Evolutionary conservation across 345 rosid genomes (phyloP).

Genomic region (Eucalyptus dawsonii): DNA sequence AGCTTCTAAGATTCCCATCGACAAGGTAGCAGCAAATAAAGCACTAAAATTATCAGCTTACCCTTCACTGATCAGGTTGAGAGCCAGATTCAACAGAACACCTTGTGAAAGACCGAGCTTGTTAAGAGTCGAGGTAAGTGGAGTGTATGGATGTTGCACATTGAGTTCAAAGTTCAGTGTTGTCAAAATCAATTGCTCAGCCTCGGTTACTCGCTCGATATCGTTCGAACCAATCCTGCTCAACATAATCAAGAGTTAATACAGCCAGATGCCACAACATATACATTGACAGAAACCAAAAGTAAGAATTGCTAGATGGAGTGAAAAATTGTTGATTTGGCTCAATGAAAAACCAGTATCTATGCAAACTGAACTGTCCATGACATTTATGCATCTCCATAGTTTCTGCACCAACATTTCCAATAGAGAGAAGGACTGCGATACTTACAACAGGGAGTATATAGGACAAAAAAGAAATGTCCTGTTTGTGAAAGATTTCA

Average conservation of each 20-base stretch:
- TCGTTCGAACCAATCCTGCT: conserved; percentile 79
- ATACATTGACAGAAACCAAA: neutral
- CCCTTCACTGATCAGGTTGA: conserved; percentile 77
- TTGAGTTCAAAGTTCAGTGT: conserved; percentile 69
- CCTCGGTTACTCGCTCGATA: conserved; percentile 56
- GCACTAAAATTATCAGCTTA: conserved; percentile 15
- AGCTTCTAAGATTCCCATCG: neutral
- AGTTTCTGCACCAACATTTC: neutral
- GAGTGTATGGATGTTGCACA: conserved; percentile 66
- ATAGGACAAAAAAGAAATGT: conserved; percentile 45
- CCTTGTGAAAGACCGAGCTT: conserved; percentile 65
- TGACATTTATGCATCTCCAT: neutral
- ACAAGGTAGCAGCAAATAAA: neutral
- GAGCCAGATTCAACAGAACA: conserved; percentile 56
- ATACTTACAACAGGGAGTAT: conserved; percentile 55
- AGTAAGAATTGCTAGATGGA: neutral
- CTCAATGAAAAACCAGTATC: neutral
- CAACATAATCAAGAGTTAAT: neutral
- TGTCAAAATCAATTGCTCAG: conserved; percentile 69
- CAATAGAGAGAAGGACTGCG: neutral
- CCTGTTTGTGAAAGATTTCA: conserved; percentile 62
- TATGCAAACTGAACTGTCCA: neutral
- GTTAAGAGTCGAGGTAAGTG: conserved; percentile 49
- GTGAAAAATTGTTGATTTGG: neutral
- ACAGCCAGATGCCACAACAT: neutral